These are phyloP conservation scores for Basidiobolus heterosporus DNA, from an alignment of 371 early-diverging fungal genomes.

Conservation along the genomic window DNA sequence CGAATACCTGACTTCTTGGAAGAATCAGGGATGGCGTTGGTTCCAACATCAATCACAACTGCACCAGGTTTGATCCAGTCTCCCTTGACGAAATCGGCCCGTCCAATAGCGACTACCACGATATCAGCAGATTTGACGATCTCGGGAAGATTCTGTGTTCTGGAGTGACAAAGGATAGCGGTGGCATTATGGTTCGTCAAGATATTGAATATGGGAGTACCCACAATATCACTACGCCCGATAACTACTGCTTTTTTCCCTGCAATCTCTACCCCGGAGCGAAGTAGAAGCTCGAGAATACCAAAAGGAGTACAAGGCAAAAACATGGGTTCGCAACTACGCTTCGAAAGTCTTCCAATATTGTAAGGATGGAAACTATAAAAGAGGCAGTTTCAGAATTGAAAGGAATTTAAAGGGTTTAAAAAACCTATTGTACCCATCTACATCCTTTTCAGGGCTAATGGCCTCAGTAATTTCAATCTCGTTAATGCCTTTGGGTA, in stretches of 20 bases:
- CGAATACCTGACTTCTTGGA: conserved; percentile 73
- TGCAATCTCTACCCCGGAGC: conserved; percentile 39
- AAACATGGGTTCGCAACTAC: conserved; percentile 56
- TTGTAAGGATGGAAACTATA: conserved; percentile 69
- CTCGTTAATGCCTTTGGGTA: conserved; percentile 71
- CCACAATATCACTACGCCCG: conserved; percentile 89
- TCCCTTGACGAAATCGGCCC: conserved; percentile 59
- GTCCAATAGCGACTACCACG: conserved; percentile 75
- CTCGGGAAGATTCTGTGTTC: conserved; percentile 39
- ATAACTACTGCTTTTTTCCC: conserved; percentile 80
- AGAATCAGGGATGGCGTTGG: conserved; percentile 65
- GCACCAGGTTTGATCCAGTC: conserved; percentile 83
- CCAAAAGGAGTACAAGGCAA: conserved; percentile 90
- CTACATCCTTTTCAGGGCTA: conserved; percentile 78
- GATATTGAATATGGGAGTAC: conserved; percentile 72
- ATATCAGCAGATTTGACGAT: conserved; percentile 64
- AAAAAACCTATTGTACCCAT: conserved; percentile 45
- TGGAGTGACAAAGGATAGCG: conserved; percentile 81
- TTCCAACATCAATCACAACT: conserved; percentile 88
- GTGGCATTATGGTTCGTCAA: conserved; percentile 67
- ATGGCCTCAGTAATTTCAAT: conserved; percentile 65
- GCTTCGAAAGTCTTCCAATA: conserved; percentile 77
- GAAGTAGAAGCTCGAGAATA: conserved; percentile 62
- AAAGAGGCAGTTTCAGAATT: not conserved
- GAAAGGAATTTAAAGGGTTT: not conserved